Percentiles rank a stretch among this genome's conserved stretches.
Conservation (phyloP, 139 green algal genomes). For the Chlorella sp. region DNA sequence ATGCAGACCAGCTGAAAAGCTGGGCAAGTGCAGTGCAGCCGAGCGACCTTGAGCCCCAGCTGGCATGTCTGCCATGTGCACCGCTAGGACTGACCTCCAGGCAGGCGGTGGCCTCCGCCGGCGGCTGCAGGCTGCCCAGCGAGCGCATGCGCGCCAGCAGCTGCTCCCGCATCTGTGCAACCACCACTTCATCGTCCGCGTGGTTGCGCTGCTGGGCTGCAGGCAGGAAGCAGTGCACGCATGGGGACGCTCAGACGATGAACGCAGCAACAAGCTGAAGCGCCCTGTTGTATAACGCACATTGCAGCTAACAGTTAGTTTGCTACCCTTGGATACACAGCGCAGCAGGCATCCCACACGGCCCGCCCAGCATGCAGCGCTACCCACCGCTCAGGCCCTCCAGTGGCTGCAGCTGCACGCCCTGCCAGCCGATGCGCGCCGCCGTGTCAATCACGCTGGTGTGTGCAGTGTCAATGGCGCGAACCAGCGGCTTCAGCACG, state of each 20-base stretch:
- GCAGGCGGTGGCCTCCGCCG: constrained; percentile 24
- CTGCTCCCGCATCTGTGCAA: constrained; percentile 29
- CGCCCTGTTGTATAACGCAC: background rate
- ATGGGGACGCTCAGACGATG: background rate
- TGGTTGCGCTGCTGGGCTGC: constrained; percentile 19
- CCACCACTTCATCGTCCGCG: constrained; percentile 27
- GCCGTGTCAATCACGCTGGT: constrained; percentile 42
- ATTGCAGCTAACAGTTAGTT: background rate
- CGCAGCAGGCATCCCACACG: background rate
- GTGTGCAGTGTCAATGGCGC: constrained; percentile 47
- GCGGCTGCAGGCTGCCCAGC: constrained; percentile 11
- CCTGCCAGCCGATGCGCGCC: constrained; percentile 35
- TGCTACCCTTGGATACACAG: background rate
- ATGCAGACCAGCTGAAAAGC: no score
- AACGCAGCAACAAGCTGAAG: background rate
- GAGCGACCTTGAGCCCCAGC: no score
- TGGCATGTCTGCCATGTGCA: background rate
- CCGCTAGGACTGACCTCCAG: constrained; percentile 9
- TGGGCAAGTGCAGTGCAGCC: no score
- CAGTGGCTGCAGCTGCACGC: constrained; percentile 48
- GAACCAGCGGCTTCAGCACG: constrained; percentile 69
- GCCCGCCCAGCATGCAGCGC: background rate
- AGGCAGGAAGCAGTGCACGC: background rate
- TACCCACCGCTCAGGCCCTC: background rate
- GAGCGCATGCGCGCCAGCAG: constrained; percentile 27